A percentile compares a stretch with the other conserved stretches of the same genome.
Conservation (phyloP, 306 rosid species). For the Dryas alaskensis region DNA sequence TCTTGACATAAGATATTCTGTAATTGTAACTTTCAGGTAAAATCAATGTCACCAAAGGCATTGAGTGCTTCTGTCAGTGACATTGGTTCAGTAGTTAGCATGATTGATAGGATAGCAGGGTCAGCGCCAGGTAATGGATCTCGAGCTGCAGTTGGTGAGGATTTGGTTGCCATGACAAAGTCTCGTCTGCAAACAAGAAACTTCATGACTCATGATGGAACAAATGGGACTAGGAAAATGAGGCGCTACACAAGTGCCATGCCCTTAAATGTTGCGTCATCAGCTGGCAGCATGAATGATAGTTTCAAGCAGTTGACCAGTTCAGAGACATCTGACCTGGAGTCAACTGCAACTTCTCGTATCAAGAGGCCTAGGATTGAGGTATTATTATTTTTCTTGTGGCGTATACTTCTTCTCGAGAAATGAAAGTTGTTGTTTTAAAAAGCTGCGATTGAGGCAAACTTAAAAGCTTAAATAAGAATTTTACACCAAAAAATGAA, state of each 20-base stretch:
- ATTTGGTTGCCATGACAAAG: conserved; percentile 84
- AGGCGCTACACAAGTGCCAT: conserved; percentile 65
- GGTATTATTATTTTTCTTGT: conserved; percentile 43
- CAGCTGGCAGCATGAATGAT: conserved; percentile 61
- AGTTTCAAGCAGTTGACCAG: conserved; percentile 47
- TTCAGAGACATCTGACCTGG: conserved; percentile 63
- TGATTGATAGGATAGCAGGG: conserved; percentile 91
- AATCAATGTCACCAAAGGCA: conserved; percentile 60
- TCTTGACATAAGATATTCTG: neutral
- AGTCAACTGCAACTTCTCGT: conserved; percentile 65
- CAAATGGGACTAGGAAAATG: conserved; percentile 71
- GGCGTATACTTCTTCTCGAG: conserved; percentile 1
- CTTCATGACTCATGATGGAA: conserved; percentile 58
- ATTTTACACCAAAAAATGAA: neutral
- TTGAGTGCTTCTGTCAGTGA: conserved; percentile 68
- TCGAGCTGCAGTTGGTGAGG: conserved; percentile 90
- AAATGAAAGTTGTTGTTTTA: neutral
- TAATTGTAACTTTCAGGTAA: conserved; percentile 50
- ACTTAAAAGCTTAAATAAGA: neutral
- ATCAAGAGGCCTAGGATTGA: conserved; percentile 62
- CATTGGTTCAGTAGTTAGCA: conserved; percentile 73
- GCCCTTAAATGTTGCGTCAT: conserved; percentile 65
- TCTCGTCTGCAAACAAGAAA: conserved; percentile 75
- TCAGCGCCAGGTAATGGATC: conserved; percentile 93
- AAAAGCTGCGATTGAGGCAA: neutral